Evolutionary conservation across 176 grass and related monocot genomes (phyloP), one percentile per base, ranked within the genome.

Genomic region (Bromus sterilis): DNA sequence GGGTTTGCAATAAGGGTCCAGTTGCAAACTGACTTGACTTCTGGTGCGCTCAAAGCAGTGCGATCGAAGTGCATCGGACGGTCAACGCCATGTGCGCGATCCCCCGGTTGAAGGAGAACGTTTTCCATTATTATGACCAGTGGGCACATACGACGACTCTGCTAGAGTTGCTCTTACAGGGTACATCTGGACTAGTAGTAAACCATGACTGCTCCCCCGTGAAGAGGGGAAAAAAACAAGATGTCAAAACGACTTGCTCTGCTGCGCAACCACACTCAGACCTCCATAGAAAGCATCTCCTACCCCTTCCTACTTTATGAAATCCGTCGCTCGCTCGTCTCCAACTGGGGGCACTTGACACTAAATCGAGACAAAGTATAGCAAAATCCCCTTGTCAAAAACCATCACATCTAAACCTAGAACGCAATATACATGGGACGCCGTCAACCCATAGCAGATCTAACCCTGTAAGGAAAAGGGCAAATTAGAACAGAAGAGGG

Each of bases 351-450:
- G n/a, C n/a, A n/a, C n/a, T n/a, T n/a, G n/a, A n/a, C n/a, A n/a
- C n/a, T n/a, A 24, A 28, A 39, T 28, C 29, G 31, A 33, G 29
- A 74, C 18, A 15, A 29, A 43, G n/a, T 76, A 76, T 11, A 15
- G 29, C 51, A 71, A 66, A 62, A 77, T 60, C 12, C 29, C 53
- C 16, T 82, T 78, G n/a, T 39, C 2, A 15, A 66, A 15, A 66
- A 80, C 14, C 41, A 79, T 15, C 43, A 74, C 66, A 84, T 83
- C 44, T 78, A 35, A 66, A 79, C 20, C 62, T 65, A 78, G 35
- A 81, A 9, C 37, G 29, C 29, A 24, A 25, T 73, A 48, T 40
- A n/a, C 56, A 35, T 32, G 25, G 40, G 56, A 78, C 9, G 42
- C 46, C 24, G 12, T 18, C 75, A 20, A 71, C 29, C 13, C 25